Evolutionary conservation across 2,329 filamentous ascomycete species (phyloP).

Genomic region (Cordyceps javanica): DNA sequence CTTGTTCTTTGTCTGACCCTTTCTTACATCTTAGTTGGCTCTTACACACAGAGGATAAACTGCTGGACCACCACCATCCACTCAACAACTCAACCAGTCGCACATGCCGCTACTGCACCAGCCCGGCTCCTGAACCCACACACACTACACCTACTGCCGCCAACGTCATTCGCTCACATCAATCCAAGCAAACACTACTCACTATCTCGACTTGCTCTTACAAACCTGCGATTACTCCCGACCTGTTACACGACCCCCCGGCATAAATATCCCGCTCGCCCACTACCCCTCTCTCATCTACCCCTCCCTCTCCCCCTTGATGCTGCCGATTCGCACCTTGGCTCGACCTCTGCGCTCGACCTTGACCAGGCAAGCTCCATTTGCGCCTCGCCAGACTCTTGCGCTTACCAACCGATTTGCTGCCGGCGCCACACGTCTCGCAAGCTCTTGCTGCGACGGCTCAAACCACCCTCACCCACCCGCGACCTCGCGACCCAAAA

Average conservation of each 20-base stretch:
- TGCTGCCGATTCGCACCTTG: constrained; percentile 11
- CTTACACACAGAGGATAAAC: no score
- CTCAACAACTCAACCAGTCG: constrained; percentile 8
- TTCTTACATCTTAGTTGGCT: neutral
- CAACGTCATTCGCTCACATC: constrained; percentile 8
- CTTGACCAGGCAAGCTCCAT: neutral
- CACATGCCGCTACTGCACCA: constrained; percentile 3
- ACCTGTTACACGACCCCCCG: neutral
- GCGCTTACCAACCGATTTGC: neutral
- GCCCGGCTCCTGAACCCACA: neutral
- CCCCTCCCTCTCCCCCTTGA: neutral
- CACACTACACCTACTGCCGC: neutral
- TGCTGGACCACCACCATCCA: neutral
- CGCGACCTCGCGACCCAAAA: constrained; percentile 5
- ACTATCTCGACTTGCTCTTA: constrained; percentile 9
- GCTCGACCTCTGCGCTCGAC: constrained; percentile 11
- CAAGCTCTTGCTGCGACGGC: constrained; percentile 10
- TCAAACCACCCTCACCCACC: neutral
- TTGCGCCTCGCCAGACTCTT: neutral
- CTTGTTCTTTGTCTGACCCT: neutral
- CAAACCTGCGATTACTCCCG: constrained; percentile 4
- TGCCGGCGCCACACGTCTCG: neutral
- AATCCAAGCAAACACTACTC: neutral
- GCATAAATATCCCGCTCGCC: neutral
- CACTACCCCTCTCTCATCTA: neutral